Conservation (phyloP, 2,329 filamentous ascomycete species). For the Colletotrichum tofieldiae region DNA sequence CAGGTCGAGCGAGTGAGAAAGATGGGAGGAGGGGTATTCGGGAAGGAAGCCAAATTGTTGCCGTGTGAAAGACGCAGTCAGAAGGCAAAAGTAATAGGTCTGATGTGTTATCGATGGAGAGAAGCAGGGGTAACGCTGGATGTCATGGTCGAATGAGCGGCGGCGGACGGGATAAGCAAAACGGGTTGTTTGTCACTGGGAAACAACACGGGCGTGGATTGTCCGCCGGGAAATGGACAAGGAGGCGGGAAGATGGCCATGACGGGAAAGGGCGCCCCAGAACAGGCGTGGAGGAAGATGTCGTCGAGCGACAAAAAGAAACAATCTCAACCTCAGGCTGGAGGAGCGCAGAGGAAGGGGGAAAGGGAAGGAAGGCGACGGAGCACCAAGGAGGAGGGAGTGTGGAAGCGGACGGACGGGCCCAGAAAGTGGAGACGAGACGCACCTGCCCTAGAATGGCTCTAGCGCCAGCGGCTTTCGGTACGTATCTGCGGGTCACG, state of each 20-base stretch:
- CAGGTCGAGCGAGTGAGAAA: constrained; percentile 5
- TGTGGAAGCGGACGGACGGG: constrained; percentile 7
- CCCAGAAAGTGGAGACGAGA: constrained; percentile 3
- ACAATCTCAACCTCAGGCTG: not conserved
- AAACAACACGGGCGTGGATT: constrained; percentile 2
- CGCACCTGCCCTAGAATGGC: constrained; percentile 15
- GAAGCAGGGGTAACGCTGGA: constrained; percentile 23
- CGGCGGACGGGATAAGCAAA: constrained; percentile 2
- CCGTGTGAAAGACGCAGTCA: constrained; percentile 15
- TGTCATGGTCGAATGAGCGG: constrained; percentile 21
- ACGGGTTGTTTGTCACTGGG: constrained; percentile 11
- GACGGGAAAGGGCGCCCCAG: not conserved
- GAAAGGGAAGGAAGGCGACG: not conserved
- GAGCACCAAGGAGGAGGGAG: not conserved
- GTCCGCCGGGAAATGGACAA: not conserved
- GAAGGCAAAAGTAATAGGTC: constrained; percentile 31
- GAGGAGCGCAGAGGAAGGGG: not conserved
- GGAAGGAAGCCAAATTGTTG: constrained; percentile 9
- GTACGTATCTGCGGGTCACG: constrained; percentile 27
- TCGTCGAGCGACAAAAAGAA: constrained; percentile 1
- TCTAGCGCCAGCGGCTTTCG: constrained; percentile 20
- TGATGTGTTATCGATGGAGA: constrained; percentile 9
- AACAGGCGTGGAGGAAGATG: not conserved
- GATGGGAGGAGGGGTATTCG: constrained; percentile 20
- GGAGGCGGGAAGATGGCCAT: not conserved